phyloP scores from a whole-genome alignment of 345 rosid species.

The Lepidium didymum region DNA sequence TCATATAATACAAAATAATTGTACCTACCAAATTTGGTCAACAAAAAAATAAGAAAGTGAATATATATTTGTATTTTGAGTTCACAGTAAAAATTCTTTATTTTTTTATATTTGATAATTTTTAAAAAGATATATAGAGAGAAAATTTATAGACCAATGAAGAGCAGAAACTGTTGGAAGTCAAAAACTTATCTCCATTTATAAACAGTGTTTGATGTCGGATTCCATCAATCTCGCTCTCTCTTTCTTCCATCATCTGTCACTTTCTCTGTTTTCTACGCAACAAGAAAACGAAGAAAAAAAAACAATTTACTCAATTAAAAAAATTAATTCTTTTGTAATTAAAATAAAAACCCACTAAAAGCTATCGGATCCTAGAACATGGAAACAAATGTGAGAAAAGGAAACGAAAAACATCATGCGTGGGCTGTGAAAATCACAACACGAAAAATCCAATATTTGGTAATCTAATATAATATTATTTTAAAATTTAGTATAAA shows the following conservation, averaged over 20 bases:
- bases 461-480: neutral
- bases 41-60: neutral
- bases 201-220: conserved; percentile 53
- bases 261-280: conserved; percentile 54
- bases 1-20: conserved; percentile 10
- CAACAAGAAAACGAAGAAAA: conserved; percentile 27
- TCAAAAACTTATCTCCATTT: conserved; percentile 37
- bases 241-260: conserved; percentile 31
- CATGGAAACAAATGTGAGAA: conserved; percentile 18
- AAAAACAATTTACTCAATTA: neutral
- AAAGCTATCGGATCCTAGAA: conserved; percentile 25
- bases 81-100: neutral
- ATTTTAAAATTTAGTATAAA: neutral
- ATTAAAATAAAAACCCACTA: conserved; percentile 13
- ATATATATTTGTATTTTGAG: neutral
- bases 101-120: neutral
- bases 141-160: neutral
- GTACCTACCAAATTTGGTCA: conserved; percentile 17
- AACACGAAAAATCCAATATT: neutral
- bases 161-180: conserved; percentile 29
- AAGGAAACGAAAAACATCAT: too few relatives aligned
- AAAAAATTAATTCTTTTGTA: neutral
- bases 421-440: conserved; percentile 21
- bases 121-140: neutral
- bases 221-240: conserved; percentile 31